Base-by-base conservation (phyloP, 2,329 filamentous ascomycete genomes). In the Erysiphe pisi region DNA sequence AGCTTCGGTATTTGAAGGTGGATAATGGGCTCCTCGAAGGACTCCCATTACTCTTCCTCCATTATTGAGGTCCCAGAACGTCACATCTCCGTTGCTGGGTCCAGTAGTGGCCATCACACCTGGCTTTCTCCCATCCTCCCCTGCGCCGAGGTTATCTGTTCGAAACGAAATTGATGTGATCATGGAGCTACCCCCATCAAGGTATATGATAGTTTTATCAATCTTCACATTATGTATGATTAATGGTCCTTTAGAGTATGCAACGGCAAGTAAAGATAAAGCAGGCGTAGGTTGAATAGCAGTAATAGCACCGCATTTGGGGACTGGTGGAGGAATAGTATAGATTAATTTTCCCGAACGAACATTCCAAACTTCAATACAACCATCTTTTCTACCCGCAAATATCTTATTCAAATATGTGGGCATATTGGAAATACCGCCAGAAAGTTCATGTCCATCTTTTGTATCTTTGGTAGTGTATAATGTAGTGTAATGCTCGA, bases 381-480 rank as follows among this genome's bases (percentile, higher is more conserved):
- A 91, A 9, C 95, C 95, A 82, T 99, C 93, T 79, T 88, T 88
- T 80, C 93, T 90, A 14, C 93, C 96, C 2, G 93, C 91, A 79
- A 98, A 93, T 68, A 99, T 88, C 83, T 99, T 99, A 86, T 99
- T 99, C 78, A 99, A 84, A 83, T 93, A 97, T 0, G 95, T 98
- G 0, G 94, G 94, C 90, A 98, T 93, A 80, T 89, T 96, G 82
- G 89, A 91, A 80, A 97, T 87, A 75, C 90, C 89, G 36, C 92
- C 92, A 0, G 91, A 93, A 77, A 97, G 89, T 79, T 90, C 85
- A 79, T 89, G 90, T 77, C 88, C 87, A 28, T 86, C 86, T 47
- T 88, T 85, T 78, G 84, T 84, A 0, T 86, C 84, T 0, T 87
- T 84, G 6, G 87, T 88, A 25, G 87, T 84, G 40, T 85, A 84